Evolutionary conservation across 225 moss, liverwort and hornwort species (phyloP).

Genomic region (Lunularia cruciata): DNA sequence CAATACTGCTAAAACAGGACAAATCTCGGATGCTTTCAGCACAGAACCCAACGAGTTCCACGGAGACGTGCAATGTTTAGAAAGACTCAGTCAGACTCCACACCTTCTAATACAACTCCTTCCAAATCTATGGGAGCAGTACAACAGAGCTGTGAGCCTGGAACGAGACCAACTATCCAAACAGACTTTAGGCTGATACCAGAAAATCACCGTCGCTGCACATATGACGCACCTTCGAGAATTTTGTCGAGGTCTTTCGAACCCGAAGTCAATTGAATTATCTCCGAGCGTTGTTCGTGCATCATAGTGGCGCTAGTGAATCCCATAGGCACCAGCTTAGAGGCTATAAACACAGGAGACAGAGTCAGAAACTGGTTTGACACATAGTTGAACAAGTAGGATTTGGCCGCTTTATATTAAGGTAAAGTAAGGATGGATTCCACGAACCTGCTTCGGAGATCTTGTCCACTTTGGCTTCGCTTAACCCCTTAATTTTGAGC

Average conservation of each 20-base stretch:
- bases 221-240: constrained; percentile 53
- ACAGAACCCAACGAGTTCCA: no score
- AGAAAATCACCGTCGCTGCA: no score
- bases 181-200: no score
- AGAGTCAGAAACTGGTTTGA: not conserved
- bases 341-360: constrained; percentile 34
- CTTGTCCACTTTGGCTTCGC: constrained; percentile 90
- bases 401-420: not conserved
- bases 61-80: no score
- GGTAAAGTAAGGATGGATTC: not conserved
- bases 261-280: constrained; percentile 81
- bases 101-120: no score
- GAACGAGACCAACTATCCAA: no score
- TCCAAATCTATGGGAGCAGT: no score
- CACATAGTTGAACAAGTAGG: not conserved
- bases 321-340: constrained; percentile 90
- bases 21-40: no score
- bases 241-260: constrained; percentile 81
- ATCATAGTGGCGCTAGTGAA: constrained; percentile 93
- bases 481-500: constrained; percentile 81
- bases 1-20: no score
- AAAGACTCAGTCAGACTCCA: no score
- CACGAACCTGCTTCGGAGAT: constrained; percentile 65
- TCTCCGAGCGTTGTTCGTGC: constrained; percentile 91
- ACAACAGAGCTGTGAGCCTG: no score